A percentile compares a stretch with the other conserved stretches of the same genome.
Conservation (phyloP, 2,329 filamentous ascomycete species). For the Bipolaris cookei region DNA sequence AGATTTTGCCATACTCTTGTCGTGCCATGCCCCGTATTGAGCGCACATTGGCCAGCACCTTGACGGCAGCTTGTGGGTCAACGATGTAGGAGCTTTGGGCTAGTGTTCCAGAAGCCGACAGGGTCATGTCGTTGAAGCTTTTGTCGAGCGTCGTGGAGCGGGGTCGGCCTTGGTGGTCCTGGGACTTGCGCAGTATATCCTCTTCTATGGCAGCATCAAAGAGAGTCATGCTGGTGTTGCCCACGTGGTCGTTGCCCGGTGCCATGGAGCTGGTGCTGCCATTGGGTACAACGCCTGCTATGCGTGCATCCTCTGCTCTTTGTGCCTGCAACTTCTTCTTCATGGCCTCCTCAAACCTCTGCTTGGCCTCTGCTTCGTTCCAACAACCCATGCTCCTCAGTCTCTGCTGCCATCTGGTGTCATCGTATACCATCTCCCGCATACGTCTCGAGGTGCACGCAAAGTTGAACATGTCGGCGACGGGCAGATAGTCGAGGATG, state of each 20-base stretch:
- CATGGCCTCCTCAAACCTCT: slow-evolving; percentile 75
- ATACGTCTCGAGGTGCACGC: slow-evolving; percentile 84
- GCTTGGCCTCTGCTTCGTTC: slow-evolving; percentile 86
- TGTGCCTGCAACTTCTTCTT: slow-evolving; percentile 64
- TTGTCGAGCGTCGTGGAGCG: slow-evolving; percentile 58
- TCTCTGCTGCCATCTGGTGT: slow-evolving; percentile 89
- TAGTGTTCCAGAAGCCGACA: slow-evolving; percentile 51
- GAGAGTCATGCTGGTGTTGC: slow-evolving; percentile 63
- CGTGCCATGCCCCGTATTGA: slow-evolving; percentile 86
- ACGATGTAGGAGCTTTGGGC: slow-evolving; percentile 38
- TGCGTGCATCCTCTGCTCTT: slow-evolving; percentile 50
- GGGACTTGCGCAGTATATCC: slow-evolving; percentile 58
- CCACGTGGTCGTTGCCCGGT: slow-evolving; percentile 38
- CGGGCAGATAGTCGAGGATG: slow-evolving; percentile 87
- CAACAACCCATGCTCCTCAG: slow-evolving; percentile 88
- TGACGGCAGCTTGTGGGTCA: slow-evolving; percentile 70
- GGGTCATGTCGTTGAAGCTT: slow-evolving; percentile 79
- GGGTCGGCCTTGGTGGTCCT: slow-evolving; percentile 40
- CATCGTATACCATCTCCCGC: slow-evolving; percentile 98
- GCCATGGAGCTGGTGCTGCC: slow-evolving; percentile 48
- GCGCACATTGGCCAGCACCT: slow-evolving; percentile 71
- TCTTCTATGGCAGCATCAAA: slow-evolving; percentile 78
- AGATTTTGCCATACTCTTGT: slow-evolving; percentile 88
- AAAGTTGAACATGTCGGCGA: slow-evolving; percentile 83
- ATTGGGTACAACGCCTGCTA: slow-evolving; percentile 42